Base-by-base conservation (phyloP, 2,329 filamentous ascomycete species). In the Penicillium sp. region DNA sequence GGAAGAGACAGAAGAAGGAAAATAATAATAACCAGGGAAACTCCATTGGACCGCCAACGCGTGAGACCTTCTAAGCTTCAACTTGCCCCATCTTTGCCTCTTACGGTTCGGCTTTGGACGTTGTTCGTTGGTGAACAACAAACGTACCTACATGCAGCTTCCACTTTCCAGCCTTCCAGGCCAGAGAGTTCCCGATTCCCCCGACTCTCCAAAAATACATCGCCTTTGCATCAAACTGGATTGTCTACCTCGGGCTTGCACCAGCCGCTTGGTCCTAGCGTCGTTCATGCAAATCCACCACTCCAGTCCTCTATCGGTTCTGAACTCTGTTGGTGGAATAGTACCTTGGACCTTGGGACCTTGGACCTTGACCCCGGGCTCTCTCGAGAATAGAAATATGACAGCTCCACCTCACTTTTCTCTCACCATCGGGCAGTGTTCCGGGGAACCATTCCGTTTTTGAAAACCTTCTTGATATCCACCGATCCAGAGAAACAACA, bases 371-470 rank as follows among this genome's bases (percentile, higher is more conserved):
- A n/a, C n/a, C 40, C 40, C 19, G 40, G 40, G 1, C 22, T 49
- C 22, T 49, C 33, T 44, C 7, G 24, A 49, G 22, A 50, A n/a
- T 60, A 60, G 58, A 60, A 60, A 60, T 60, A 60, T 60, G 53
- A 44, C 42, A 35, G 42, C 44, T 44, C 49, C 19, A 38, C 37
- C 37, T 50, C 55, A 12, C 28, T 28, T 50, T n/a, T 58, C 30
- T 53, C 58, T 56, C 42, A 35, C 30, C 9, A 33, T 38, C 44
- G 26, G 40, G 13, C 17, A 59, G 45, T 56, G 19, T 40, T 30
- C 19, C 50, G 37, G 28, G 35, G 33, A 53, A 51, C 37, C 33
- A 22, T 44, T 35, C 24, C 56, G 35, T 55, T 28, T 4, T 28
- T 42, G 53, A 50, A 50, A 50, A 58, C 19, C 33, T 56, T 53